Base-by-base conservation (phyloP, 306 rosid species). In the Senna tora region DNA sequence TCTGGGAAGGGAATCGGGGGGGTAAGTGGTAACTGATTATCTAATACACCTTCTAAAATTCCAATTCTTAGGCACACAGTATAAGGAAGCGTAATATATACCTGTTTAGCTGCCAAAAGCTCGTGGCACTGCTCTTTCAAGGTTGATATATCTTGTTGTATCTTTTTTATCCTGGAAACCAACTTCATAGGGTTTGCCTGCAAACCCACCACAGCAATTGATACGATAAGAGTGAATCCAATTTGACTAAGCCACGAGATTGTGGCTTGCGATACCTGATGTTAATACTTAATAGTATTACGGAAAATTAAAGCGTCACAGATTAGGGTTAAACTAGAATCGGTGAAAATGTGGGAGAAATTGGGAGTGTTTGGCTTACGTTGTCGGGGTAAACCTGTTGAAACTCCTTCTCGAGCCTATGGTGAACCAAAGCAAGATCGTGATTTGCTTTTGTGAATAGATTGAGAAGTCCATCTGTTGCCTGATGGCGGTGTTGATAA, bases 61-160 rank as follows among this genome's bases (percentile, higher is more conserved):
- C 28, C 59, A 66, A 59, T 53, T 71, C 46, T 9, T 25, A 7
- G 1, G 43, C 71, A 17, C 46, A 57, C 47, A 61, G 7, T 0
- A 61, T 34, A 69, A 74, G 8, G 7, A 51, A 63, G 16, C 16
- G 42, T 7, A 45, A 33, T 12, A 20, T 64, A 51, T 11, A 88
- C 98, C 93, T 93, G 98, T 39, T 93, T 93, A 45, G 98, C 98
- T 2, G 87, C 82, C 9, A 93, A 79, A 80, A 93, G 96, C 51
- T 87, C 81, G 7, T 82, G 97, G 69, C 96, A 93, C 75, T 89
- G 88, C n/a, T 82, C 96, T 78, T 89, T 77, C 90, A 93, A 65
- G 19, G 42, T 78, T 56, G 84, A 72, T 46, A 93, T 36, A 67
- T 93, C 94, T 67, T 87, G 88, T 34, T 86, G 98, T 65, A 90